Conservation (phyloP, 164 flowering plant species). For the Berberis vulgaris region DNA sequence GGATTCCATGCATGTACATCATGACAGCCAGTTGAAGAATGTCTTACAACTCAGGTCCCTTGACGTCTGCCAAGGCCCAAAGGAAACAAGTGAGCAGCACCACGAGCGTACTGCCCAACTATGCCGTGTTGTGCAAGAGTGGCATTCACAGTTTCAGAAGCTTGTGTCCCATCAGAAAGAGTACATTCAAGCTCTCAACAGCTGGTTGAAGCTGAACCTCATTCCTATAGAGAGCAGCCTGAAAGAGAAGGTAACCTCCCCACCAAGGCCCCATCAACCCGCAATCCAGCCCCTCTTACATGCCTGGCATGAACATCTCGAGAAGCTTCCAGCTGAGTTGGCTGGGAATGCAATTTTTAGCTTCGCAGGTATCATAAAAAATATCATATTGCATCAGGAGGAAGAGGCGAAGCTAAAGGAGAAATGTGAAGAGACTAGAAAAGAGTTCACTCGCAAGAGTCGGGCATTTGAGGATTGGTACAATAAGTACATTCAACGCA, state of each 20-base stretch:
- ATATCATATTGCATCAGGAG: conserved; percentile 53
- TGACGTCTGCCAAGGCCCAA: conserved; percentile 36
- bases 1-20: conserved; percentile 57
- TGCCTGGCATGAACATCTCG: conserved; percentile 64
- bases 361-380: conserved; percentile 59
- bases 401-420: conserved; percentile 72
- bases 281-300: conserved; percentile 62
- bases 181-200: conserved; percentile 51
- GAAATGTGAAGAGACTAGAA: conserved; percentile 62
- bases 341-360: conserved; percentile 52
- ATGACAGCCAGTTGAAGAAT: conserved; percentile 44
- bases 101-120: conserved; percentile 58
- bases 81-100: conserved; percentile 66
- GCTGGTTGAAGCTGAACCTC: conserved; percentile 74
- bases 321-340: conserved; percentile 66
- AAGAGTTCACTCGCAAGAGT: conserved; percentile 42
- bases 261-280: conserved; percentile 44
- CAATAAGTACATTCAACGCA: conserved; percentile 45
- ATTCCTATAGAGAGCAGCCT: conserved; percentile 82
- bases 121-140: conserved; percentile 37
- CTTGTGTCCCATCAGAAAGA: conserved; percentile 56
- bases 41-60: conserved; percentile 45
- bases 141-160: conserved; percentile 52
- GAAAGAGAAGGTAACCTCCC: conserved; percentile 68
- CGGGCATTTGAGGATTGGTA: conserved; percentile 67